Base-by-base conservation (phyloP, 805 yeast species). In the Pichia insulana region DNA sequence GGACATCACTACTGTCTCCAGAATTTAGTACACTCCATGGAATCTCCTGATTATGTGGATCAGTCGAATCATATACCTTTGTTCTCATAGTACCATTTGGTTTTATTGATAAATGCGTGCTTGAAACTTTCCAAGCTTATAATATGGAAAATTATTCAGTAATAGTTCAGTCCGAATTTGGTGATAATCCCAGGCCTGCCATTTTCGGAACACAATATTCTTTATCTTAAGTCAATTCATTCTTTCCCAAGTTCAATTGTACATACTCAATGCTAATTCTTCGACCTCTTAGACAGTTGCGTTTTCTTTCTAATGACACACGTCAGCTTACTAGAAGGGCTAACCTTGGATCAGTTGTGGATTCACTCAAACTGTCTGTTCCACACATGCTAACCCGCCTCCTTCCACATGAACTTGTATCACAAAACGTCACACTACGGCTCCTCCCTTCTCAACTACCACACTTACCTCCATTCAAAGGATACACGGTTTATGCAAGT, bases 361-460 rank as follows among this genome's bases (percentile, higher is more conserved):
- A 74, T 32, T 63, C 67, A 48, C 61, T 83, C 37, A 64, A 67
- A 42, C 37, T 50, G 3, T 57, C 69, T 12, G 67, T 80, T 2
- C 88, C 88, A 0, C 56, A 65, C 37, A 52, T 81, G 22, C 57
- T 81, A 7, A 62, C 64, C 16, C 55, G 57, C 19, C 58, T 74
- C 7, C 57, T 80, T 2, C 74, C 78, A 7, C 56, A 65, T 17
- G 58, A 59, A 4, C 51, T 65, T 9, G 45, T 82, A 9, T 69
- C 77, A 28, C 58, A 65, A 1, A 63, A 73, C 19, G 63, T 83
- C 2, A 56, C 67, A 7, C 63, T 83, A 19, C 58, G 84, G 13
- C 61, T 83, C 1, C 67, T 78, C 30, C 88, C 88, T 0, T 62
- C 70, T 1, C 70, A 73, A 36, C 69, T 68, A 37, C 69, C 77